A percentile compares a stretch with the other conserved stretches of the same genome.
phyloP scores from a whole-genome alignment of 495 filamentous ascomycete species.

The Penicillium herquei region DNA sequence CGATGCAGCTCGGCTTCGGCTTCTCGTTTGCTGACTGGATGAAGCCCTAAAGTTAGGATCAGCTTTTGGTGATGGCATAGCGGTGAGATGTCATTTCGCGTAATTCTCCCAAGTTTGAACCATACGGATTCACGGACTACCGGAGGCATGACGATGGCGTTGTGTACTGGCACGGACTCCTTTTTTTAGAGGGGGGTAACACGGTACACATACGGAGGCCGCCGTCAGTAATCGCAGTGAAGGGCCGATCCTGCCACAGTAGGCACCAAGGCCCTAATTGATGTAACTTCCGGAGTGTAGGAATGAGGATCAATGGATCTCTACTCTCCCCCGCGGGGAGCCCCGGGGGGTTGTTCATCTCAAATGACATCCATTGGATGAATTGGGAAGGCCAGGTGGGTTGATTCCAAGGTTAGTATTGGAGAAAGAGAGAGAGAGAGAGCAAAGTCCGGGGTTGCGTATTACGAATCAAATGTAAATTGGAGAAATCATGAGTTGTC shows the following conservation, averaged over 20 bases:
- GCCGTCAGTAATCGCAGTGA: slow-evolving; percentile 5
- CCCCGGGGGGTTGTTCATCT: slow-evolving; percentile 10
- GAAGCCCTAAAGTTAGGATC: background rate
- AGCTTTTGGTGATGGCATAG: background rate
- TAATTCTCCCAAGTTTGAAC: background rate
- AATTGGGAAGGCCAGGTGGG: background rate
- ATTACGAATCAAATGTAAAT: background rate
- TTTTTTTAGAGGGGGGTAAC: slow-evolving; percentile 1
- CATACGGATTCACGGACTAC: background rate
- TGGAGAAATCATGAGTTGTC: too few species aligned
- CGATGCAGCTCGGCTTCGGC: slow-evolving; percentile 16
- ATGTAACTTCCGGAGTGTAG: slow-evolving; percentile 23
- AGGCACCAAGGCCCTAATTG: background rate
- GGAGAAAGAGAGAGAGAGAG: background rate
- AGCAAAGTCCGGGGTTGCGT: slow-evolving; percentile 4
- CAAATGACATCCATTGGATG: background rate
- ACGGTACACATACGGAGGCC: slow-evolving; percentile 15
- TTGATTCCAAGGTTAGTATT: slow-evolving; percentile 3
- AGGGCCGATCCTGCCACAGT: slow-evolving; percentile 9
- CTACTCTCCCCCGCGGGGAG: slow-evolving; percentile 21
- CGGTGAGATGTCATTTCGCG: background rate
- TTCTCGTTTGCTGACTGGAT: slow-evolving; percentile 9
- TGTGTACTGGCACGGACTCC: background rate
- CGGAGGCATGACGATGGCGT: background rate
- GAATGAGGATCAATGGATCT: slow-evolving; percentile 23